Evolutionary conservation across 169 alveolate genomes (phyloP), one percentile per base, ranked within the genome.

Genomic region (Cryptosporidium tyzzeri): DNA sequence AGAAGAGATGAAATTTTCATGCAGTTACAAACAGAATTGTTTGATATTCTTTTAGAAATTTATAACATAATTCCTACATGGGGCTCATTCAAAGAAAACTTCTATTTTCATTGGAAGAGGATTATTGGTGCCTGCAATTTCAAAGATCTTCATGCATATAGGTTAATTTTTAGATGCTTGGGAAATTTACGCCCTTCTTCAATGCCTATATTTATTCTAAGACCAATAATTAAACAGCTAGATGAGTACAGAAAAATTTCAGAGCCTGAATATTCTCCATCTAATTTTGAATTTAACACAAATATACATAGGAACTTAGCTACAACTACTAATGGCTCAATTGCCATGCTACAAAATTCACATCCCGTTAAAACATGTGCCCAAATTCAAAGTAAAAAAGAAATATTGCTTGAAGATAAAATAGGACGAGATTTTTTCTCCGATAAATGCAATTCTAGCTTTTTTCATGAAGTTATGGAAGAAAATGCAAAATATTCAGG

Each of bases 221-320:
- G 55, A 16, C 69, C 74, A 18, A 65, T 80, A 10, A 80, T 80
- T 62, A 80, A 65, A 41, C 89, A 80, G 44, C 89, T 80, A 39
- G 89, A 80, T 62, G 89, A 80, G 62, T 80, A 61, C 45, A 80
- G 89, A 80, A 80, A 58, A 65, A 80, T 80, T 39, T 80, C 89
- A 16, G 89, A 80, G n/a, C 80, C 89, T 3, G 89, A 80, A 37
- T 80, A 80, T 80, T 31, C 29, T 29, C 65, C 89, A 26, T 29
- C 61, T 37, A 31, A 80, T 80, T 48, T 80, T 37, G 89, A 80
- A 59, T 51, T 73, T 6, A 58, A 73, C 23, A 9, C 86, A 18
- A 51, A n/a, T n/a, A 29, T 73, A 37, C 86, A 73, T 1, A 59
- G 70, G 53, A 58, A 58, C 21, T 16, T 67, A 39, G 39, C 44